Conservation (phyloP, 2,329 filamentous ascomycete genomes). For the Aspergillus texensis region DNA sequence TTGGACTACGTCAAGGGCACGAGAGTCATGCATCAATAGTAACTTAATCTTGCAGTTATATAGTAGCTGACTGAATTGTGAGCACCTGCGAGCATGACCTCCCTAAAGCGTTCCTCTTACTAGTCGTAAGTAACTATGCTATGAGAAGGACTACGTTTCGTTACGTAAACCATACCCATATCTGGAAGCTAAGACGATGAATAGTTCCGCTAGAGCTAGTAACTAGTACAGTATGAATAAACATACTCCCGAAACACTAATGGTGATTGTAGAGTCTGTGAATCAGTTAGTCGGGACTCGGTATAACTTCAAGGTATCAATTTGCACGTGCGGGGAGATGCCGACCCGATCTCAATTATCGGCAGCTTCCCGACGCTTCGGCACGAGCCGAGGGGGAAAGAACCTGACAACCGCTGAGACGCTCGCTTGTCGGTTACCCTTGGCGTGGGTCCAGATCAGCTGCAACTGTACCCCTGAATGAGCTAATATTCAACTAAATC, state of each 20-base stretch:
- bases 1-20: too few species aligned
- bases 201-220: too few species aligned
- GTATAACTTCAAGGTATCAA: neutral
- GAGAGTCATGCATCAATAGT: too few species aligned
- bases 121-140: neutral
- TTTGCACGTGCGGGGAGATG: neutral
- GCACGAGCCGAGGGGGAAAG: neutral
- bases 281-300: neutral
- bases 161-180: neutral
- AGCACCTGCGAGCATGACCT: too few species aligned
- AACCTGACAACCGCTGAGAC: too few species aligned
- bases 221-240: too few species aligned
- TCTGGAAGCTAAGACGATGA: too few species aligned
- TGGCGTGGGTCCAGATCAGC: neutral
- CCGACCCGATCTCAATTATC: neutral
- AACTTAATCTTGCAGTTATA: too few species aligned
- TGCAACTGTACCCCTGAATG: neutral
- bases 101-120: too few species aligned
- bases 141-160: neutral
- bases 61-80: too few species aligned
- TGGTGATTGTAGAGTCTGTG: neutral
- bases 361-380: neutral
- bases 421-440: neutral
- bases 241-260: too few species aligned
- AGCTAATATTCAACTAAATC: neutral